These are phyloP conservation scores for Aspergillus sp. DNA, from an alignment of 2,329 filamentous ascomycete species.

Conservation along the genomic window DNA sequence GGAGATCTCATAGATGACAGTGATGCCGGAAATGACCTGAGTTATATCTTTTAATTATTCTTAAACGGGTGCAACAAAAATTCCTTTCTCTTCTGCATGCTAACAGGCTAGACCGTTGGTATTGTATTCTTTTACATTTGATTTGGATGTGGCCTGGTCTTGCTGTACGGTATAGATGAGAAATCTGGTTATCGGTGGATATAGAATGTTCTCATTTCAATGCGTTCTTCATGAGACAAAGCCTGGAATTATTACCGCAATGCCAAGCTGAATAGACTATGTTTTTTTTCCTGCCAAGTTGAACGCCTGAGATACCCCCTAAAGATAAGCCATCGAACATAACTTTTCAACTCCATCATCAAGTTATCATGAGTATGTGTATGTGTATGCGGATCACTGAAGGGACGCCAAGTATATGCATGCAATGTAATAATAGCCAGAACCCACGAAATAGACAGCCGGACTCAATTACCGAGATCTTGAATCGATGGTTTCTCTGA, in stretches of 20 bases:
- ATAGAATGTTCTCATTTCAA: slow-evolving; percentile 10
- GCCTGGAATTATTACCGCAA: neutral
- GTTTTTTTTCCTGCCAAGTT: neutral
- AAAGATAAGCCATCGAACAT: neutral
- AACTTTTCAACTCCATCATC: neutral
- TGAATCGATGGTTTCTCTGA: slow-evolving; percentile 39
- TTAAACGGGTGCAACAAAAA: slow-evolving; percentile 26
- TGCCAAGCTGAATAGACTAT: neutral
- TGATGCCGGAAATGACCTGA: slow-evolving; percentile 16
- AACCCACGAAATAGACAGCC: neutral
- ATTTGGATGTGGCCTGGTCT: slow-evolving; percentile 6
- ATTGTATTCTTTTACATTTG: slow-evolving; percentile 9
- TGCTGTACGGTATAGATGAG: slow-evolving; percentile 15
- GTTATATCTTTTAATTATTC: slow-evolving; percentile 16
- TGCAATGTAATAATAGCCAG: slow-evolving; percentile 3
- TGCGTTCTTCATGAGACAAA: neutral
- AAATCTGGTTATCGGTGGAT: slow-evolving; percentile 1
- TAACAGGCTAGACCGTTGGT: slow-evolving; percentile 23
- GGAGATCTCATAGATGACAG: slow-evolving; percentile 57
- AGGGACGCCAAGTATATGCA: slow-evolving; percentile 7
- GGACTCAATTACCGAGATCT: slow-evolving; percentile 31
- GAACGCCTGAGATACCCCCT: neutral
- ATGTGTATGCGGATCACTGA: neutral
- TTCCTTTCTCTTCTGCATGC: slow-evolving; percentile 24
- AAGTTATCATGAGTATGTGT: neutral